phyloP scores from a whole-genome alignment of 192 early-diverging fungal species.

The Podochytrium sp. region DNA sequence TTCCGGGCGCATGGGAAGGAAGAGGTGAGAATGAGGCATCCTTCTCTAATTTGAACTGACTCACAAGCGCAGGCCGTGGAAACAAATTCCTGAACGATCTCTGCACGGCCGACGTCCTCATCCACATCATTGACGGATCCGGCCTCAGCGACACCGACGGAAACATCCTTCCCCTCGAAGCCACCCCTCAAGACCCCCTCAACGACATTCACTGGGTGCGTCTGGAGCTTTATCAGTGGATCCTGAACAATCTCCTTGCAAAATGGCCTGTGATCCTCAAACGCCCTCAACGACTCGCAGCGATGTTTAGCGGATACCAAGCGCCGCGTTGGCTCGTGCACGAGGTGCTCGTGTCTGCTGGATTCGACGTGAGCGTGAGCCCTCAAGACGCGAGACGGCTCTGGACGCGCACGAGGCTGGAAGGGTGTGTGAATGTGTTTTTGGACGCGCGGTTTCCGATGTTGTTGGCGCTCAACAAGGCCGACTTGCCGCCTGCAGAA shows the following conservation, averaged over 20 bases:
- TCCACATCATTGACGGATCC: conserved; percentile 31
- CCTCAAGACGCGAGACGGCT: conserved; percentile 15
- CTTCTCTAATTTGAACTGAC: background rate
- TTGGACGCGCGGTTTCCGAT: conserved; percentile 33
- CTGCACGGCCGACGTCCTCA: conserved; percentile 34
- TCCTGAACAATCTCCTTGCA: conserved; percentile 20
- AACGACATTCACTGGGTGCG: conserved; percentile 36
- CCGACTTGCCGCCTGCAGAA: conserved; percentile 13
- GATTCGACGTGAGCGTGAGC: conserved; percentile 19
- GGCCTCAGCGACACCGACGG: conserved; percentile 29
- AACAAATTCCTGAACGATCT: conserved; percentile 37
- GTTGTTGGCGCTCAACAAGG: conserved; percentile 36
- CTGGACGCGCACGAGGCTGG: conserved; percentile 13
- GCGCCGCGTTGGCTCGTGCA: conserved; percentile 31
- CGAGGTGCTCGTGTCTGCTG: conserved; percentile 3
- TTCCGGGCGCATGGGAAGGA: conserved; percentile 37
- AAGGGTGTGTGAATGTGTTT: conserved; percentile 25
- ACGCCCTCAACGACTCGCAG: conserved; percentile 9
- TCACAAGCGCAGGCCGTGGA: conserved; percentile 8
- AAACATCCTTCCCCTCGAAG: conserved; percentile 18
- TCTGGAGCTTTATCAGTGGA: conserved; percentile 31
- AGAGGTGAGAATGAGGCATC: background rate
- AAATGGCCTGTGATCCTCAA: conserved; percentile 34
- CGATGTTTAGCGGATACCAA: conserved; percentile 34
- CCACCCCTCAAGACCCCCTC: conserved; percentile 30